Percentiles rank a stretch among this genome's conserved stretches.
These are phyloP conservation scores for Mycena albidolilacea DNA, from an alignment of 768 basidiomycete species.

Conservation along the genomic window DNA sequence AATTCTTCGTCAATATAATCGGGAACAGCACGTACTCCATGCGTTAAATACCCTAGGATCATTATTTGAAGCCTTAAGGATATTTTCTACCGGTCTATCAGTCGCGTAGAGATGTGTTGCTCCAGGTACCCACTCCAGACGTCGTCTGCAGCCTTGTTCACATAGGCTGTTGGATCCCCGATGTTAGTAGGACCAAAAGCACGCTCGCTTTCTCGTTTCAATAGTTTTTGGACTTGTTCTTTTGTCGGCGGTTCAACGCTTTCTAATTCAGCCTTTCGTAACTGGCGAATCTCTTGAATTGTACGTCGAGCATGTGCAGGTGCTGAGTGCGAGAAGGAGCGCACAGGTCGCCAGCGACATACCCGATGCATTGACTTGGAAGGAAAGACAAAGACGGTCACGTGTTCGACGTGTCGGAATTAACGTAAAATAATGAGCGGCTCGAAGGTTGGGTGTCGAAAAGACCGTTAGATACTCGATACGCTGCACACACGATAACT, in stretches of 20 bases:
- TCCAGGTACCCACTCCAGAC: slow-evolving; percentile 34
- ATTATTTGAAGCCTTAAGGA: slow-evolving; percentile 33
- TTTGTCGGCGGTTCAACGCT: slow-evolving; percentile 5
- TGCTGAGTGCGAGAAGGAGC: slow-evolving; percentile 29
- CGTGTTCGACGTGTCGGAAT: background rate
- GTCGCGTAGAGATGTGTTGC: background rate
- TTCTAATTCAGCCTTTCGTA: background rate
- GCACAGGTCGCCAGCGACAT: background rate
- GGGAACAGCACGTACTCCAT: slow-evolving; percentile 29
- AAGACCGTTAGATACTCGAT: no score
- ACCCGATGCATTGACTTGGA: background rate
- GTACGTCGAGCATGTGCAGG: slow-evolving; percentile 25
- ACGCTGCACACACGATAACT: background rate
- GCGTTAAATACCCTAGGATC: slow-evolving; percentile 31
- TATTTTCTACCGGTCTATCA: slow-evolving; percentile 24
- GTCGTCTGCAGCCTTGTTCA: slow-evolving; percentile 33
- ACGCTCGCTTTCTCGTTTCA: slow-evolving; percentile 31
- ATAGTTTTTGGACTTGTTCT: slow-evolving; percentile 21
- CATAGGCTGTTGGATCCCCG: slow-evolving; percentile 25
- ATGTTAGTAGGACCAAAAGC: slow-evolving; percentile 22
- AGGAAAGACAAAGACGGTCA: background rate
- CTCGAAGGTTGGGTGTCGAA: background rate
- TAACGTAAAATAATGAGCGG: background rate
- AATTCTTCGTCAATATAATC: background rate
- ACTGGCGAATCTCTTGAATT: slow-evolving; percentile 26